A percentile compares a stretch with the other conserved stretches of the same genome.
phyloP scores from a whole-genome alignment of 2,329 filamentous ascomycete species.

The Penicillium sp. region DNA sequence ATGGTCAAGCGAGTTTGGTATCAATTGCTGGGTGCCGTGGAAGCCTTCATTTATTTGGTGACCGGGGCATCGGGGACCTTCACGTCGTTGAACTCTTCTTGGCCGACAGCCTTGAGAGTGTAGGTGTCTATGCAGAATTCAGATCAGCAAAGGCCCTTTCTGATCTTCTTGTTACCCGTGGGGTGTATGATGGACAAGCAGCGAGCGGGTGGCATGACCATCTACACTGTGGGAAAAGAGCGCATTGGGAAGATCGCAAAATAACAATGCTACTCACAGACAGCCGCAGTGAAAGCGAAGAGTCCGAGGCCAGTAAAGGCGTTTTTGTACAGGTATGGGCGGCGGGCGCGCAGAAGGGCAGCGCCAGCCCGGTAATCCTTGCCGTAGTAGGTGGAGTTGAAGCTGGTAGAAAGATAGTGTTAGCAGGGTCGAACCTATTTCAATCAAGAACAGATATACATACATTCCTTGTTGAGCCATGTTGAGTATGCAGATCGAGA shows the following conservation, averaged over 20 bases:
- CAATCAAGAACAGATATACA: constrained; percentile 1
- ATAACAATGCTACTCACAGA: constrained; percentile 67
- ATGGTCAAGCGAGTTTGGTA: background rate
- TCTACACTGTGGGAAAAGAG: background rate
- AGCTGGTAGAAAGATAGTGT: constrained; percentile 37
- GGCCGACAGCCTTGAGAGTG: constrained; percentile 82
- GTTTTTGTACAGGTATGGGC: constrained; percentile 92
- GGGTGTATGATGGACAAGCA: background rate
- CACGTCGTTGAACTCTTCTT: constrained; percentile 96
- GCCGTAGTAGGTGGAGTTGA: constrained; percentile 89
- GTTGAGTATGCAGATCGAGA: constrained; percentile 5
- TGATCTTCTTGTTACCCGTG: background rate
- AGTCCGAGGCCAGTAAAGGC: constrained; percentile 74
- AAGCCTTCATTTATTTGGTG: constrained; percentile 29
- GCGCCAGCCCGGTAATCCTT: constrained; percentile 80
- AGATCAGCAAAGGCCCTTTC: constrained; percentile 4
- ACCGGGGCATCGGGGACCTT: constrained; percentile 75
- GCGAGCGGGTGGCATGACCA: constrained; percentile 9
- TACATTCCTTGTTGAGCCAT: constrained; percentile 30
- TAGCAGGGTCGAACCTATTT: constrained; percentile 1
- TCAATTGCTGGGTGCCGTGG: constrained; percentile 1
- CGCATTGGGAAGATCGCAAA: background rate
- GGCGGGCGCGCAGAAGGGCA: constrained; percentile 85
- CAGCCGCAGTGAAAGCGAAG: constrained; percentile 72
- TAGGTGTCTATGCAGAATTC: constrained; percentile 59